Base-by-base conservation (phyloP, 495 filamentous ascomycete genomes). In the Diplogelasinospora grovesii region DNA sequence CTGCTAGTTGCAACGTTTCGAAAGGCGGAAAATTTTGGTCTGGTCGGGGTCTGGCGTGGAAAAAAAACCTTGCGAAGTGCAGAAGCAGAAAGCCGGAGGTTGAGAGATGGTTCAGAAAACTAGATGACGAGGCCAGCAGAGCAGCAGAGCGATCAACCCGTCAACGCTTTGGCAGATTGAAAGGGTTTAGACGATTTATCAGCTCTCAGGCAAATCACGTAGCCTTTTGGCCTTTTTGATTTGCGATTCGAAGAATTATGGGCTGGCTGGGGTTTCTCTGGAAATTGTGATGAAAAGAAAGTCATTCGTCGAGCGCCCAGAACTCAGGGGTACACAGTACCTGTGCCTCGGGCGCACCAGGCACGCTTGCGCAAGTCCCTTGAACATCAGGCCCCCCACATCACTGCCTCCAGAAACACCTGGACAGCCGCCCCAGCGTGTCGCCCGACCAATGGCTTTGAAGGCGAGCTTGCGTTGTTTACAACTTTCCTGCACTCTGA, bases 161-260 rank as follows among this genome's bases (percentile, higher is more conserved):
- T 38, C 29, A 46, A 10, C 20, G 36, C 28, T 39, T 42, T 46
- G 50, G 40, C 24, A 19, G 43, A 50, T 53, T 54, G 45, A 54
- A 57, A 57, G 50, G 50, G 56, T 55, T 60, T 57, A 57, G 54
- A 47, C 39, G 43, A 42, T 48, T 50, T 45, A 43, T 48, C 52
- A 50, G 49, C 46, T 41, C 43, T 35, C 38, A 41, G 37, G 31
- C 52, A 52, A 53, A 52, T 55, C 52, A 46, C 35, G 30, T 36
- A 33, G 38, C 26, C 43, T 22, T 32, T 42, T 30, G 19, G 36
- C 13, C 29, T 23, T 42, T 32, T 42, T 45, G 45, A 50, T 24
- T 53, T 48, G 54, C 52, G 54, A 53, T 53, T 52, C 43, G 38
- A 46, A 49, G 36, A 52, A 48, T 51, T 55, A 53, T 56, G 51